Evolutionary conservation across 257 asterid genomes (phyloP).

Genomic region (Cynanchum wilfordii): DNA sequence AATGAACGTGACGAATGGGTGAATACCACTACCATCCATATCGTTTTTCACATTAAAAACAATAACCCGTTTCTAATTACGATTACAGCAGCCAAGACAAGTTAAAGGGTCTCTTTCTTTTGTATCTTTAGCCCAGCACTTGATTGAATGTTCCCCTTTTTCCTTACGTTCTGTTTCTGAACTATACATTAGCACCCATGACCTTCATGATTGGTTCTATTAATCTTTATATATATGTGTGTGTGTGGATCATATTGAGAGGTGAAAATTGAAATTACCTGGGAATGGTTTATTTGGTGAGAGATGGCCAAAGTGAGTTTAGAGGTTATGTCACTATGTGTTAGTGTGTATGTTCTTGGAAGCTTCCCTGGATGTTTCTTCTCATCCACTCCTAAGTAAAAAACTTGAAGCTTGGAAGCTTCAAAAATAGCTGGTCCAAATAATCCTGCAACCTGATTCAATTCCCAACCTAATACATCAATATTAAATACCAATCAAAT

Average conservation of each 20-base stretch:
- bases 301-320: constrained; percentile 68
- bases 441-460: constrained; percentile 64
- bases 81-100: neutral
- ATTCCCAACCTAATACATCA: neutral
- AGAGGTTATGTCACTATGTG: constrained; percentile 69
- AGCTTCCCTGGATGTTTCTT: constrained; percentile 60
- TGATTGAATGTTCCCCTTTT: constrained; percentile 3
- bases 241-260: too few species aligned
- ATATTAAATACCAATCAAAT: neutral
- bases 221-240: too few species aligned
- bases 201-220: too few species aligned
- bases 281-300: constrained; percentile 53
- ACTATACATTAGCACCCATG: too few species aligned
- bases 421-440: constrained; percentile 87
- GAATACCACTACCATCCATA: too few species aligned
- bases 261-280: constrained; percentile 32
- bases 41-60: neutral
- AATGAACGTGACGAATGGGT: too few species aligned
- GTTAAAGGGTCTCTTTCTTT: neutral
- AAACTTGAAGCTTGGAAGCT: constrained; percentile 64
- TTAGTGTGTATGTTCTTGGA: constrained; percentile 75
- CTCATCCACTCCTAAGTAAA: constrained; percentile 57
- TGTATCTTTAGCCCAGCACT: neutral
- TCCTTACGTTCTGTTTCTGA: neutral
- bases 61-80: neutral